Evolutionary conservation across 2,329 filamentous ascomycete genomes (phyloP).

Genomic region (Bipolaris oryzae): DNA sequence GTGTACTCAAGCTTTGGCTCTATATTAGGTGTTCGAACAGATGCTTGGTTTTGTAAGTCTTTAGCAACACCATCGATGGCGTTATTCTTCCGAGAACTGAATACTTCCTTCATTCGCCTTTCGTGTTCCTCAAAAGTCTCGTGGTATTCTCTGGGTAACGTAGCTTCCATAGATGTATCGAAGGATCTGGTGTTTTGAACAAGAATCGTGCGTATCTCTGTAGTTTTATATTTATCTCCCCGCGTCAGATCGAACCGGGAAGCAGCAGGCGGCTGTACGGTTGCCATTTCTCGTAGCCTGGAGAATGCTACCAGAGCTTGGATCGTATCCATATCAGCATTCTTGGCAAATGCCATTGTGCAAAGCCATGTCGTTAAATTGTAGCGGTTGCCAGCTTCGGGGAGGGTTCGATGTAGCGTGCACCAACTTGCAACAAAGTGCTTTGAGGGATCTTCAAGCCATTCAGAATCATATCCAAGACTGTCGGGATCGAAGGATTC

Average conservation of each 20-base stretch:
- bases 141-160: slow-evolving; percentile 10
- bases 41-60: slow-evolving; percentile 29
- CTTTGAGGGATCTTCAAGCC: slow-evolving; percentile 20
- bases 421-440: slow-evolving; percentile 29
- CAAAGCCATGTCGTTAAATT: slow-evolving; percentile 35
- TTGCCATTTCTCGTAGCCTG: slow-evolving; percentile 8
- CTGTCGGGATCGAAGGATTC: neutral
- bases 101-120: slow-evolving; percentile 13
- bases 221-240: slow-evolving; percentile 14
- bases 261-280: slow-evolving; percentile 15
- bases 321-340: slow-evolving; percentile 30
- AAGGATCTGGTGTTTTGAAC: slow-evolving; percentile 3
- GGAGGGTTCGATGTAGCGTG: slow-evolving; percentile 20
- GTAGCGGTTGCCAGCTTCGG: slow-evolving; percentile 19
- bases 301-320: slow-evolving; percentile 33
- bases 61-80: slow-evolving; percentile 20
- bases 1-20: slow-evolving; percentile 8
- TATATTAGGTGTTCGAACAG: slow-evolving; percentile 11
- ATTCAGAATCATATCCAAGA: slow-evolving; percentile 31
- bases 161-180: slow-evolving; percentile 19
- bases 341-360: slow-evolving; percentile 29
- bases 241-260: slow-evolving; percentile 10
- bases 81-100: slow-evolving; percentile 3
- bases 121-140: slow-evolving; percentile 22
- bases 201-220: neutral